A percentile compares a stretch with the other conserved stretches of the same genome.
These are phyloP conservation scores for Plasmopara halstedii DNA, from an alignment of 352 stramenopile genomes.

Conservation along the genomic window DNA sequence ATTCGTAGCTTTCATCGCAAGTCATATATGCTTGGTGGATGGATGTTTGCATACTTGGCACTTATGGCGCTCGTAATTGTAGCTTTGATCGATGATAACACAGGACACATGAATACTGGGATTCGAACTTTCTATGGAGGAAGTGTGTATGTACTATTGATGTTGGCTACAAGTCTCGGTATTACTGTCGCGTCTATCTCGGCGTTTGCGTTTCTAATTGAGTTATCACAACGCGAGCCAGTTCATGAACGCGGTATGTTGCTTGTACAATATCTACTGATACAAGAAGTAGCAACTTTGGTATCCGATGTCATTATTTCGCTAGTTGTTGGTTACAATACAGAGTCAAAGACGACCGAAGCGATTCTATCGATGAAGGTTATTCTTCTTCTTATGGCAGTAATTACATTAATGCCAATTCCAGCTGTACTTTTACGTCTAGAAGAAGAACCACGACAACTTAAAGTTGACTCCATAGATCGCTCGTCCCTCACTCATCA, in stretches of 20 bases:
- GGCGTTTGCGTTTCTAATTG: slow-evolving; percentile 57
- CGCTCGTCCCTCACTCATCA: slow-evolving; percentile 47
- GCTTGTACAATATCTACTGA: slow-evolving; percentile 63
- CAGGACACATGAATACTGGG: slow-evolving; percentile 25
- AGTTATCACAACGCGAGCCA: slow-evolving; percentile 68
- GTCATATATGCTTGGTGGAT: slow-evolving; percentile 69
- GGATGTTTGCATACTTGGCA: slow-evolving; percentile 60
- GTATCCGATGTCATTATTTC: slow-evolving; percentile 33
- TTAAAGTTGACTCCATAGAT: slow-evolving; percentile 65
- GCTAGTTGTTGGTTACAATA: slow-evolving; percentile 34
- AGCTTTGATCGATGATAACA: slow-evolving; percentile 45
- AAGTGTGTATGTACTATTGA: slow-evolving; percentile 60
- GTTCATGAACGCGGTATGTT: slow-evolving; percentile 64
- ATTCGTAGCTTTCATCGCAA: slow-evolving; percentile 70
- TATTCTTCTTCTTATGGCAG: slow-evolving; percentile 58
- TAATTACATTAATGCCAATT: slow-evolving; percentile 57
- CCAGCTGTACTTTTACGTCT: slow-evolving; percentile 55
- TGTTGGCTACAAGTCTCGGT: slow-evolving; percentile 57
- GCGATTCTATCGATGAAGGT: slow-evolving; percentile 57
- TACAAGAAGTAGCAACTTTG: slow-evolving; percentile 37
- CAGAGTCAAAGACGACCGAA: slow-evolving; percentile 22
- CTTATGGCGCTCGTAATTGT: slow-evolving; percentile 63
- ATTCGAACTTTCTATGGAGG: slow-evolving; percentile 50
- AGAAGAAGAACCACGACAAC: slow-evolving; percentile 59
- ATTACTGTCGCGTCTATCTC: slow-evolving; percentile 51